These are phyloP conservation scores for Ophiostoma sp. DNA, from an alignment of 2,329 filamentous ascomycete species.

Conservation along the genomic window DNA sequence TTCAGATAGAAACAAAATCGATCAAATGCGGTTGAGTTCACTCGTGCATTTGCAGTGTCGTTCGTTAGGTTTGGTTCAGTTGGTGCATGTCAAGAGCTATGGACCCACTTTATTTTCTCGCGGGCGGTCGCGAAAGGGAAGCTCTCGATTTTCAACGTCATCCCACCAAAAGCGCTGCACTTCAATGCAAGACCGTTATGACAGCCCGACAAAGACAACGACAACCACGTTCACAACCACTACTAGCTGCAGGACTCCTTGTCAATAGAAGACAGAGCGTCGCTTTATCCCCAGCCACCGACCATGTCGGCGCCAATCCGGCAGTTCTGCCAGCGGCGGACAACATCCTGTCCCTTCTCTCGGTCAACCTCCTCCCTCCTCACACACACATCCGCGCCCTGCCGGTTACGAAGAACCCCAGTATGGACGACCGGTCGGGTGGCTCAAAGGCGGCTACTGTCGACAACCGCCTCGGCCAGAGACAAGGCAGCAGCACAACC, in stretches of 20 bases:
- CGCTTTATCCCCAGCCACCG: neutral
- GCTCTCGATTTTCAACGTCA: constrained; percentile 13
- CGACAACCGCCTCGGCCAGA: neutral
- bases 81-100: neutral
- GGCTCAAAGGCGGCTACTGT: neutral
- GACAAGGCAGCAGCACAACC: neutral
- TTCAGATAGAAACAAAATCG: too few species aligned
- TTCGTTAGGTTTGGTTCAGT: neutral
- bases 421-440: neutral
- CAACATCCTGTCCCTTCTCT: neutral
- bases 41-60: neutral
- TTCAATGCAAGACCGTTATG: neutral
- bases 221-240: too few species aligned
- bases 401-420: neutral
- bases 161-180: neutral
- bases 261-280: neutral
- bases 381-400: neutral
- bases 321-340: constrained; percentile 9
- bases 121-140: neutral
- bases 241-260: too few species aligned
- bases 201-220: neutral
- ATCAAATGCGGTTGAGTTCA: neutral
- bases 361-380: neutral
- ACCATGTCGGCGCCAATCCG: constrained; percentile 13
- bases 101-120: constrained; percentile 10